These are phyloP conservation scores for Begonia fuchsioides DNA, from an alignment of 306 rosid species.

Conservation along the genomic window DNA sequence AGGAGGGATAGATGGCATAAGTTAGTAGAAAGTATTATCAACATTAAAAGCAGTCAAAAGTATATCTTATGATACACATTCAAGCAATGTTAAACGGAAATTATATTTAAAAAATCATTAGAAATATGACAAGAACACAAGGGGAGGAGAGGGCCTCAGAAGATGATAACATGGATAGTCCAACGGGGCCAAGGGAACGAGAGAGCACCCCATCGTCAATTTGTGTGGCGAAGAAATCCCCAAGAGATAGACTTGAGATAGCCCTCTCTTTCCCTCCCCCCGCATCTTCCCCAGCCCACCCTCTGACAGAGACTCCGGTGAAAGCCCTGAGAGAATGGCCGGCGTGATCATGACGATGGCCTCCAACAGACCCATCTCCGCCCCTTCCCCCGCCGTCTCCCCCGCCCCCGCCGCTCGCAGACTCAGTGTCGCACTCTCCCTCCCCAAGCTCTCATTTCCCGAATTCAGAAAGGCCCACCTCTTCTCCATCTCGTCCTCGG, in stretches of 20 bases:
- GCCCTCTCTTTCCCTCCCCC: constrained; percentile 8
- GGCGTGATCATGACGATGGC: constrained; percentile 53
- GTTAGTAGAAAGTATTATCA: no score
- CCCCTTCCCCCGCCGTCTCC: constrained; percentile 16
- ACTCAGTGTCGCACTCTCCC: constrained; percentile 24
- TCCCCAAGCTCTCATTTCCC: constrained; percentile 36
- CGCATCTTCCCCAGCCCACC: neutral
- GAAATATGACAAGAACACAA: no score
- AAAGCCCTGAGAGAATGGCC: constrained; percentile 27
- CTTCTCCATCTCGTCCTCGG: constrained; percentile 17
- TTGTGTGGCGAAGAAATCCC: constrained; percentile 49
- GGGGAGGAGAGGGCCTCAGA: no score
- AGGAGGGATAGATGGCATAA: no score
- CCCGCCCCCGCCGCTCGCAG: constrained; percentile 4
- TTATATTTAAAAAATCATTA: no score
- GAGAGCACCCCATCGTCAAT: constrained; percentile 11
- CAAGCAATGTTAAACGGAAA: no score
- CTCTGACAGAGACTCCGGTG: neutral
- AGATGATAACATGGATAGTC: no score
- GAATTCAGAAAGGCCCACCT: constrained; percentile 18
- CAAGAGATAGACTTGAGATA: constrained; percentile 12
- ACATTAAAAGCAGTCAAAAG: no score
- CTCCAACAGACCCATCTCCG: constrained; percentile 39
- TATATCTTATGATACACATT: no score
- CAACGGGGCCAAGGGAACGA: neutral